A percentile compares a stretch with the other conserved stretches of the same genome.
These are phyloP conservation scores for Persicaria maculosa DNA, from an alignment of 148 eudicot genomes.

Conservation along the genomic window DNA sequence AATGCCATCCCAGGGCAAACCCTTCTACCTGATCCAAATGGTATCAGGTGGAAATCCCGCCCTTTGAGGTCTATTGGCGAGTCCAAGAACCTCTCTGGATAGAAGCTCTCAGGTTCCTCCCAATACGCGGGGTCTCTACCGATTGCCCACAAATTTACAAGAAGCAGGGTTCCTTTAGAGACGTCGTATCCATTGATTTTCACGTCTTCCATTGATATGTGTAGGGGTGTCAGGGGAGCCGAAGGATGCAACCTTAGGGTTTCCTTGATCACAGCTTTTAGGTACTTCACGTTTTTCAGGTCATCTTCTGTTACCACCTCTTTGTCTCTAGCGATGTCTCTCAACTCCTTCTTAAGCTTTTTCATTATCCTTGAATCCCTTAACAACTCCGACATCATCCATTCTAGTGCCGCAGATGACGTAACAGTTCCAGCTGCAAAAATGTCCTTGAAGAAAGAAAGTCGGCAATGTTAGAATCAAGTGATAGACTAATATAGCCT, in stretches of 20 bases:
- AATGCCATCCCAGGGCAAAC: conserved; percentile 5
- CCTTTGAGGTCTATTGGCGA: conserved; percentile 1
- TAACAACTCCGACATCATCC: conserved; percentile 23
- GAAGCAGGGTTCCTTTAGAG: neutral
- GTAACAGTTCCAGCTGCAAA: conserved; percentile 19
- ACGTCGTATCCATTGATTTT: conserved; percentile 9
- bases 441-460: conserved; percentile 8
- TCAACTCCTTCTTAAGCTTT: conserved; percentile 13
- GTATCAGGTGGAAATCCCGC: conserved; percentile 1
- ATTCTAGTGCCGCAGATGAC: conserved; percentile 6
- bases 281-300: conserved; percentile 13
- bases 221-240: conserved; percentile 9
- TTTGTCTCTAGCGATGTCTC: neutral
- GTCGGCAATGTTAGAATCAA: too few species aligned
- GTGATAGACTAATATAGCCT: too few species aligned
- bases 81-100: conserved; percentile 13
- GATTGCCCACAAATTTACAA: conserved; percentile 11
- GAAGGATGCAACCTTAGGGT: conserved; percentile 23
- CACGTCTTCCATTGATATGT: neutral
- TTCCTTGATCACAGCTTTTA: conserved; percentile 26
- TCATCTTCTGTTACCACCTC: neutral
- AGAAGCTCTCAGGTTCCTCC: conserved; percentile 9
- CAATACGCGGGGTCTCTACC: conserved; percentile 3
- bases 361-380: conserved; percentile 17
- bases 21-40: conserved; percentile 15